Evolutionary conservation across 2,329 filamentous ascomycete genomes (phyloP), one percentile per base, ranked within the genome.

Genomic region (Sclerotinia nivalis): DNA sequence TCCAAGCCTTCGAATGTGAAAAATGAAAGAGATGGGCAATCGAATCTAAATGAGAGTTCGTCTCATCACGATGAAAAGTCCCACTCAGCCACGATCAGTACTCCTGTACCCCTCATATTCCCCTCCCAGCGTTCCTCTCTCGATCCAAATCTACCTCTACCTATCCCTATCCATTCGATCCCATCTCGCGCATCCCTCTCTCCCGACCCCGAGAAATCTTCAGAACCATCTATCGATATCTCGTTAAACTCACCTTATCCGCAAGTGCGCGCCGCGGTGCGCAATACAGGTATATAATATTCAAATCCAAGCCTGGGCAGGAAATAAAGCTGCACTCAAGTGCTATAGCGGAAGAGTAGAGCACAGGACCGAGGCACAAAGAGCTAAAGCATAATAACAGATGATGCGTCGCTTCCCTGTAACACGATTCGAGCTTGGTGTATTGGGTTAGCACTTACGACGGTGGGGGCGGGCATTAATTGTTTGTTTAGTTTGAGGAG

Each of bases 241-340:
- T 55, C 22, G 2, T 66, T 55, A 1, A 66, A 75, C 28, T 75
- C 74, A 5, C 72, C 71, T 1, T 75, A 74, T 66, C 72, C 74
- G 6, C 71, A 88, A 69, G 72, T 78, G 66, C 73, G 75, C 64
- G 88, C 88, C 50, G 88, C 88, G 9, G 88, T 90, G 5, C 82
- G 83, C 64, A 89, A 90, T 77, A 87, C 86, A 74, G 88, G 91
- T 77, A 85, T 90, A 73, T 85, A 88, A 40, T 60, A 76, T 90
- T 34, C 88, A 10, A 4, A 10, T 22, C 10, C 31, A 8, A 15
- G 45, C 13, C 34, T 47, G 10, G 2, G 1, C 2, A 8, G 1
- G 31, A n/a, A 37, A 37, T 0, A 4, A n/a, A 15, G 8, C 10
- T 15, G 0, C 0, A 15, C 34, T n/a, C 13, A 1, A n/a, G 2